Base-by-base conservation (phyloP, 305 asterid genomes). In the Solanum chacoense region DNA sequence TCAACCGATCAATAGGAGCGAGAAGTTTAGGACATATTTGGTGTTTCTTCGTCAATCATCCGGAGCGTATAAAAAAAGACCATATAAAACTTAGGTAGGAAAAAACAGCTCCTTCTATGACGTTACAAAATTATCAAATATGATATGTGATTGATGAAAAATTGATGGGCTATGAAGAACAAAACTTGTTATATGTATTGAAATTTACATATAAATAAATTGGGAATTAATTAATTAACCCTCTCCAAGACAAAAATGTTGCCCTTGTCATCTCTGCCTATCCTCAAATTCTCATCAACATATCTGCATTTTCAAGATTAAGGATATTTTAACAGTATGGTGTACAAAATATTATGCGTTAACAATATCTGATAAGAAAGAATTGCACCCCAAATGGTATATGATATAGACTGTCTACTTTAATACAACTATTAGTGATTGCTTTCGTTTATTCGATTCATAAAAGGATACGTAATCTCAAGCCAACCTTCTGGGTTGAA, bases 401-500 rank as follows among this genome's bases (percentile, higher is more conserved):
- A 11, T 69, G 5, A 26, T 24, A 28, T 0, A 71, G 1, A 12
- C 11, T 0, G 0, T 28, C 9, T 71, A 71, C 8, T 7, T 3
- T 28, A 71, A 71, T 28, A 5, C 5, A 13, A 26, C 13, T 7
- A 28, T 71, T 71, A 28, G 1, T 26, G 3, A 28, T 1, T 26
- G 0, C 0, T 71, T 71, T 0, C 11, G 3, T 26, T 69, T 11
- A 26, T 69, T 55, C 67, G 2, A 55, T 18, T 55, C 11, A 3
- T 18, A 77, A 35, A 74, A 22, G 94, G 95, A 79, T 94, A 97
- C 98, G 98, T 95, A 88, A 94, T 96, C 91, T 96, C 98, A 50
- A 97, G 98, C 99, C 99, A 96, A 74, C 99, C 99, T 32, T 96
- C 94, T 2, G 99, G 99, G 89, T 95, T 97, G 92, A 97, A 97